Base-by-base conservation (phyloP, 225 moss, liverwort and hornwort species). In the Asterella californica region DNA sequence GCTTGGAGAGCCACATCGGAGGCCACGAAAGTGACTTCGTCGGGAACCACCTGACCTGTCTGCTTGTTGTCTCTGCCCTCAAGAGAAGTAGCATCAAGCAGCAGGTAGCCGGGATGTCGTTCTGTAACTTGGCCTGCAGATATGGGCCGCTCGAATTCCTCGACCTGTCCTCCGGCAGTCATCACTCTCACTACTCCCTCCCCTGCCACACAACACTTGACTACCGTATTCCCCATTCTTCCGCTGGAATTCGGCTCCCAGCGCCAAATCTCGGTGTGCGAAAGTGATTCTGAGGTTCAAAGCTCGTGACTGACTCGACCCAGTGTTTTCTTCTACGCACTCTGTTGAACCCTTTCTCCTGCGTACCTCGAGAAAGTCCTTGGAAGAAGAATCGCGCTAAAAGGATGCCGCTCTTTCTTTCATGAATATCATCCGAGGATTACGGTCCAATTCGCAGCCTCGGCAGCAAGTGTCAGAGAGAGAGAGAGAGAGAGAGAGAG, bases 121-220 rank as follows among this genome's bases (percentile, higher is more conserved):
- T 38, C 22, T 38, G 42, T 38, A 0, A 70, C 70, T 6, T 38
- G 38, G 32, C 38, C 70, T 70, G 70, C 70, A 42, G 70, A 70
- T 42, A 70, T 45, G 42, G 70, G 70, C 42, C 38, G 38, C 70
- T 70, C 70, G 32, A 70, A 70, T 22, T 70, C 70, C 42, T 70
- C 70, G 42, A 70, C 70, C 17, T 38, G 6, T 17, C 70, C 70
- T 32, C 42, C 70, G 11, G 70, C 9, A 22, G 15, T 38, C 70
- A 70, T 70, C 18, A 70, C 19, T 70, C 70, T 38, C 37, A 70
- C 70, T 17, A 24, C 0, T 25, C 70, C 70, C 70, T 70, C 37
- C 21, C 45, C 34, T 12, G 65, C 45, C 24, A 18, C 70, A 18
- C 42, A 70, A 65, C 65, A 65, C 18, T 45, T 70, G 19, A 25